These are phyloP conservation scores for Entelexis paramagnoliae DNA, from an alignment of 1,139 yeast species.

Conservation along the genomic window DNA sequence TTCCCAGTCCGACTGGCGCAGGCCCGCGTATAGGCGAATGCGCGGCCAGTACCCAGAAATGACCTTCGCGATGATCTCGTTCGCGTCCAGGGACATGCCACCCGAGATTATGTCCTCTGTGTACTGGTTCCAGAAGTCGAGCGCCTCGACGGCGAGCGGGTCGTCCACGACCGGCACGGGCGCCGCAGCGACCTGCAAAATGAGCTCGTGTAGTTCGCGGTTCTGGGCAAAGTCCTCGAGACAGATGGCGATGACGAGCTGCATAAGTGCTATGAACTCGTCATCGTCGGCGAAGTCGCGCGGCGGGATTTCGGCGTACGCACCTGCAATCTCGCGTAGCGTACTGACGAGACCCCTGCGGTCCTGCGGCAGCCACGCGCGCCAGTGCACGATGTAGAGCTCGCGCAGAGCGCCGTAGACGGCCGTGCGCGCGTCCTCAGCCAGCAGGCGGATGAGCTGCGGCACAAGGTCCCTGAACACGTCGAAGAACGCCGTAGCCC, in stretches of 20 bases:
- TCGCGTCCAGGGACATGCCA: constrained; percentile 34
- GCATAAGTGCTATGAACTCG: constrained; percentile 13
- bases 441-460: constrained; percentile 8
- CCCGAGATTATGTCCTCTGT: constrained; percentile 55
- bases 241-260: constrained; percentile 19
- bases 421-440: background rate
- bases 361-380: constrained; percentile 10
- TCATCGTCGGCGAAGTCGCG: constrained; percentile 17
- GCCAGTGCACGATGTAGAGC: constrained; percentile 2
- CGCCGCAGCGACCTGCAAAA: constrained; percentile 49
- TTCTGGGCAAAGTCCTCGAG: constrained; percentile 14
- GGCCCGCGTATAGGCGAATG: constrained; percentile 35
- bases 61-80: constrained; percentile 34
- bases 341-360: background rate
- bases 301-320: constrained; percentile 1
- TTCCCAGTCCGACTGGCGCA: constrained; percentile 28
- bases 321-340: background rate
- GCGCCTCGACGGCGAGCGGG: constrained; percentile 51
- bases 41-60: constrained; percentile 56
- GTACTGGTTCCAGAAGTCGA: constrained; percentile 72
- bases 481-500: constrained; percentile 20
- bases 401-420: background rate
- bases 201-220: constrained; percentile 25
- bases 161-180: constrained; percentile 61
- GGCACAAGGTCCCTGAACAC: constrained; percentile 18